These are phyloP conservation scores for Xylaria intraflava DNA, from an alignment of 495 filamentous ascomycete species.

Conservation along the genomic window DNA sequence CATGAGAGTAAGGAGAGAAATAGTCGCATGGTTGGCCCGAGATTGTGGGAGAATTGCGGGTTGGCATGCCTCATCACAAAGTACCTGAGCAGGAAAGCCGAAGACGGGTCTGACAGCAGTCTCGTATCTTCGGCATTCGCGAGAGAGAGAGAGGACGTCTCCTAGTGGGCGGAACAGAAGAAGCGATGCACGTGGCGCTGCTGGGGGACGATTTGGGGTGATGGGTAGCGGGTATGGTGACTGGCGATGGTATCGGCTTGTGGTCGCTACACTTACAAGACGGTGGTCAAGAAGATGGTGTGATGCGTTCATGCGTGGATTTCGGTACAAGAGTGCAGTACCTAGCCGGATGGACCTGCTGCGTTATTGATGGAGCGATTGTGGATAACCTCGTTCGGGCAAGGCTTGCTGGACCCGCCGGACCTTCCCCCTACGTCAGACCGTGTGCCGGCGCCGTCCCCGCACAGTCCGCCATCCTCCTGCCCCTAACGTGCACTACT, in stretches of 20 bases:
- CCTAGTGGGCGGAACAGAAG: slow-evolving; percentile 2
- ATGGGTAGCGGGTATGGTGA: slow-evolving; percentile 1
- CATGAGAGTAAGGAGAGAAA: neutral
- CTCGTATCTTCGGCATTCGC: slow-evolving; percentile 16
- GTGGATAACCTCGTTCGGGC: slow-evolving; percentile 14
- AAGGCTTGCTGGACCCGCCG: slow-evolving; percentile 13
- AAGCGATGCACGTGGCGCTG: slow-evolving; percentile 9
- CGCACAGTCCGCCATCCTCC: neutral
- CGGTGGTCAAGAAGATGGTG: slow-evolving; percentile 4
- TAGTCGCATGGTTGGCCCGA: slow-evolving; percentile 10
- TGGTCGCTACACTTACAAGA: neutral
- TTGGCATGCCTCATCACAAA: slow-evolving; percentile 17
- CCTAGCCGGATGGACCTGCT: slow-evolving; percentile 4
- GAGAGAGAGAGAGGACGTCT: slow-evolving; percentile 6
- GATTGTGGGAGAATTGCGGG: slow-evolving; percentile 6
- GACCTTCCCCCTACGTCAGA: slow-evolving; percentile 14
- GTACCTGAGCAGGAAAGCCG: slow-evolving; percentile 8
- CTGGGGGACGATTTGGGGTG: slow-evolving; percentile 3
- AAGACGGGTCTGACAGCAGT: slow-evolving; percentile 9
- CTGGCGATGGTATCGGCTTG: neutral
- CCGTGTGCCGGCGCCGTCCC: neutral
- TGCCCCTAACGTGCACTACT: neutral
- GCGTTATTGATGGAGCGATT: slow-evolving; percentile 8
- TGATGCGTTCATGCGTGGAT: slow-evolving; percentile 12
- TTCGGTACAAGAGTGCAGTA: slow-evolving; percentile 4